Evolutionary conservation across 108 stramenopile genomes (phyloP).

Genomic region (Cyclostephanos tholiformis): DNA sequence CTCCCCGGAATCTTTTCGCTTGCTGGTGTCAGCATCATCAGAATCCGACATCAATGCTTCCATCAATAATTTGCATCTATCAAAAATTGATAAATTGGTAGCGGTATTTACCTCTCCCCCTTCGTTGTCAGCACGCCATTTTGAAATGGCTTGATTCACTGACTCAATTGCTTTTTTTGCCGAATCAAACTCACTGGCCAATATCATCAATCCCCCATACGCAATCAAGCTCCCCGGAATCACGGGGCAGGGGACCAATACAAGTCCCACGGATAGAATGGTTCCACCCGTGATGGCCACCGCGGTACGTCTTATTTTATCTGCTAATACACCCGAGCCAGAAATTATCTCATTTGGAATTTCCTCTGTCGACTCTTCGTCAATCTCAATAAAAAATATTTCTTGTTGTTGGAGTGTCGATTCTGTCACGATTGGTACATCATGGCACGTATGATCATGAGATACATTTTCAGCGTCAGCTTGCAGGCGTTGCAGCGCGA

Average conservation of each 20-base stretch:
- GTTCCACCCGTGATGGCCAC: slow-evolving; percentile 42
- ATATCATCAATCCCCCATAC: slow-evolving; percentile 35
- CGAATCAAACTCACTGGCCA: slow-evolving; percentile 40
- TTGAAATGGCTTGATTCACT: slow-evolving; percentile 17
- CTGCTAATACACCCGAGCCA: neutral
- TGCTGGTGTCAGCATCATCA: neutral
- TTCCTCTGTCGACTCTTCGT: neutral
- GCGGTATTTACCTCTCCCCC: slow-evolving; percentile 1
- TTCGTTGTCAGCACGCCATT: slow-evolving; percentile 31
- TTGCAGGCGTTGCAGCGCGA: neutral
- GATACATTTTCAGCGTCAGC: neutral
- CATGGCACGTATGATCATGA: neutral
- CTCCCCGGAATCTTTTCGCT: neutral
- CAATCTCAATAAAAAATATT: slow-evolving; percentile 8
- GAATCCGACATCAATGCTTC: slow-evolving; percentile 14
- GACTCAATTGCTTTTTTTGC: slow-evolving; percentile 29
- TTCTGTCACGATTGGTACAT: slow-evolving; percentile 1
- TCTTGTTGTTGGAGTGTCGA: slow-evolving; percentile 5
- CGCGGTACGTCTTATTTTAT: slow-evolving; percentile 18
- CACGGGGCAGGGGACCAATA: slow-evolving; percentile 27
- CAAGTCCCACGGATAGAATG: slow-evolving; percentile 24
- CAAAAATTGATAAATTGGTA: no score
- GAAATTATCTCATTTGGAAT: neutral
- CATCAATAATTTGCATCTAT: no score
- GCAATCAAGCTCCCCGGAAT: slow-evolving; percentile 33